Evolutionary conservation across 116 monocot genomes (phyloP), one percentile per base, ranked within the genome.

Genomic region (Trichopus zeylanicus): DNA sequence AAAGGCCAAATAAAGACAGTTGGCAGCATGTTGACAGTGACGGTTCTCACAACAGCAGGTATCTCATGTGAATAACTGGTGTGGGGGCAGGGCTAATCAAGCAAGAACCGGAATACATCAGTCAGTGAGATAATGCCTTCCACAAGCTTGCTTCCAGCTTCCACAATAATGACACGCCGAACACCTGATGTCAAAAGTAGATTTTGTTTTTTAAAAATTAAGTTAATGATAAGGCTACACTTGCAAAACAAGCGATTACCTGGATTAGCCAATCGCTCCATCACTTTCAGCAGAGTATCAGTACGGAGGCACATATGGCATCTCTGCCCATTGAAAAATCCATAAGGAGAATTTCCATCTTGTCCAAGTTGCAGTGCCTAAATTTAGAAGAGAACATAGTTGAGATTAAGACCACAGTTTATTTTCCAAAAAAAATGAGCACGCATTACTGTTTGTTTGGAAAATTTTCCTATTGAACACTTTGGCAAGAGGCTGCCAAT

Each of bases 301-400:
- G 76, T 56, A 12, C 76, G 72, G 1, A 90, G 74, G 61, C 90
- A 90, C 76, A 82, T 90, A 26, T 82, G 81, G 58, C 81, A 85
- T 72, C 90, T 74, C 57, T 76, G 90, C 21, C 82, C 76, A 46
- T 73, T 79, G 33, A 75, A 81, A 37, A 75, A 70, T 11, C 82
- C 76, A 59, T 65, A 53, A 3, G 69, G 69, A 31, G 70, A 67
- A 58, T 49, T 68, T 22, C 68, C 72, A 66, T 90, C 79, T 60
- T 85, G 78, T 19, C 81, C 76, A 12, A 78, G 71, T 79, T 90
- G 85, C 57, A 90, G 35, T 2, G 90, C 90, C 90, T 90, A 59
- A 28, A 70, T n/a, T 12, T 59, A 51, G 49, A 25, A 11, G 42
- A 42, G 42, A 42, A 42, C 3, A 18, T n/a, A 39, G 42, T 42